Conservation (phyloP, 805 yeast species). For the Candida nonsorbophila region DNA sequence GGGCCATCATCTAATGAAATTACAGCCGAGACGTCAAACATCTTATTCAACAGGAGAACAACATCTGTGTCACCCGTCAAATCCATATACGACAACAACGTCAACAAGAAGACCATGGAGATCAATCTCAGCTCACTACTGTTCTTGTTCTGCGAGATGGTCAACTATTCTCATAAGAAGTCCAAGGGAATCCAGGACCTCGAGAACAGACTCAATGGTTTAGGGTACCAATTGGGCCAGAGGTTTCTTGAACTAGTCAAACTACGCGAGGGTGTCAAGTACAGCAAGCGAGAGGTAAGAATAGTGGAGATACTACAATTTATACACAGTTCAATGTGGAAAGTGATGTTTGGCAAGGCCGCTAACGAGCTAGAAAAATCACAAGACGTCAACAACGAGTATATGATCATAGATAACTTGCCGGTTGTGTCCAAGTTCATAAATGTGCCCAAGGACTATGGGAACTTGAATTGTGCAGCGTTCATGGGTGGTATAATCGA, state of each 20-base stretch:
- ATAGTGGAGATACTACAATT: constrained; percentile 67
- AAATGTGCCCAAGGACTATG: constrained; percentile 74
- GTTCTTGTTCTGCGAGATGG: constrained; percentile 64
- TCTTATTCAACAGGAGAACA: constrained; percentile 26
- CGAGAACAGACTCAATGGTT: constrained; percentile 51
- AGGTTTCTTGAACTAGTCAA: constrained; percentile 65
- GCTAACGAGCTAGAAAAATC: constrained; percentile 75
- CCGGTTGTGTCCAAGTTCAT: constrained; percentile 72
- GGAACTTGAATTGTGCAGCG: constrained; percentile 74
- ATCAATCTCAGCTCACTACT: constrained; percentile 64
- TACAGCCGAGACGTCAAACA: constrained; percentile 30
- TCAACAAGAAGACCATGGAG: constrained; percentile 59
- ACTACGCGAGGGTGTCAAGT: constrained; percentile 55
- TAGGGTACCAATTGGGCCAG: constrained; percentile 77
- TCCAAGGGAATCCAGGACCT: constrained; percentile 65
- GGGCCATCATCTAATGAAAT: constrained; percentile 38
- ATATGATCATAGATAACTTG: constrained; percentile 72
- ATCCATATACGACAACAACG: constrained; percentile 63
- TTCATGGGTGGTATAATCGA: constrained; percentile 83
- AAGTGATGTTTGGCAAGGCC: constrained; percentile 60
- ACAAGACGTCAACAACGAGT: constrained; percentile 62
- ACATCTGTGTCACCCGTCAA: constrained; percentile 26
- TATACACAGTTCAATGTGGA: constrained; percentile 72
- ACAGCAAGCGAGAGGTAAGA: constrained; percentile 61
- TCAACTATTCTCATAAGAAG: constrained; percentile 56